Conservation (phyloP, 306 rosid genomes). For the Purshia tridentata region DNA sequence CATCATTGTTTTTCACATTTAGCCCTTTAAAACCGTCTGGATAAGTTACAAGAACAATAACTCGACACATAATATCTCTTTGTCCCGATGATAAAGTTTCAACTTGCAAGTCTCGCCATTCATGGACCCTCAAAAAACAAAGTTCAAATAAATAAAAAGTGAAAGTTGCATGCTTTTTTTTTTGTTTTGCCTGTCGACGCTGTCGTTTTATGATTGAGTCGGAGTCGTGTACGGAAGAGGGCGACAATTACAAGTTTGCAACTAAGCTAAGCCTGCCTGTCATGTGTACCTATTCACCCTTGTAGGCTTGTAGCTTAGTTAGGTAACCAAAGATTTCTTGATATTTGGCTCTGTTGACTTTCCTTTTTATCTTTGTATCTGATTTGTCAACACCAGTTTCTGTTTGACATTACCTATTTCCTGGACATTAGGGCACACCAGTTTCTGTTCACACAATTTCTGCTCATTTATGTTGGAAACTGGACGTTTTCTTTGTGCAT, state of each 20-base stretch:
- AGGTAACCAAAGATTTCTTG: slow-evolving; percentile 3
- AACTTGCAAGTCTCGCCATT: slow-evolving; percentile 5
- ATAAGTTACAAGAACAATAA: neutral
- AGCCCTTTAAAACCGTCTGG: slow-evolving; percentile 1
- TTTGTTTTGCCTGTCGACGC: neutral
- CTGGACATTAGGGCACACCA: slow-evolving; percentile 6
- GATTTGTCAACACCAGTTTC: slow-evolving; percentile 1
- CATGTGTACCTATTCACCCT: neutral
- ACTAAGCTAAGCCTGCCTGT: neutral
- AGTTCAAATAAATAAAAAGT: neutral
- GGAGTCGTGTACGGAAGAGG: slow-evolving; percentile 2
- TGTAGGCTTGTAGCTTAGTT: neutral
- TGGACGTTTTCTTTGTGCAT: neutral
- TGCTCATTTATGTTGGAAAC: neutral
- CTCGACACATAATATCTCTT: neutral
- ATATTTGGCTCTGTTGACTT: neutral
- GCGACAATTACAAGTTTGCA: neutral
- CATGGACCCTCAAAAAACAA: neutral
- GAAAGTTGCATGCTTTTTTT: no score
- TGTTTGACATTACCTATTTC: neutral
- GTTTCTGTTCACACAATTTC: neutral
- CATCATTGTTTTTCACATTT: neutral
- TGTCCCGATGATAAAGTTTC: neutral
- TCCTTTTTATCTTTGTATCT: neutral
- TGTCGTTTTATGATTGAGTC: neutral